phyloP scores from a whole-genome alignment of 306 rosid species.

The Prinsepia uniflora region DNA sequence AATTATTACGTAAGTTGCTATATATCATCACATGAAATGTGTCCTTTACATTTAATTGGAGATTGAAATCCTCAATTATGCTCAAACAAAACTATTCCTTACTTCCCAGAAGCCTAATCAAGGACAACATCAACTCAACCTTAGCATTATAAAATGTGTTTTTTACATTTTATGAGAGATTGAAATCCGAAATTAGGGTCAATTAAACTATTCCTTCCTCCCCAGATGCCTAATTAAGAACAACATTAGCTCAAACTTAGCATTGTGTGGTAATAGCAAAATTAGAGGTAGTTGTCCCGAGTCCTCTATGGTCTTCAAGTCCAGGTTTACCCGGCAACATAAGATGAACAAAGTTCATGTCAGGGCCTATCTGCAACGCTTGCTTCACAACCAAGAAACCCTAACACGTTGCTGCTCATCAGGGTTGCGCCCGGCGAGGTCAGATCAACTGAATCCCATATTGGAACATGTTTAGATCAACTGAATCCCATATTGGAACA shows the following conservation, averaged over 20 bases:
- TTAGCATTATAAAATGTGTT: not conserved
- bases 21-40: not conserved
- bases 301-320: conserved; percentile 55
- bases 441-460: conserved; percentile 57
- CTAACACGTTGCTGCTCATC: conserved; percentile 93
- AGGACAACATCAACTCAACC: too few relatives aligned
- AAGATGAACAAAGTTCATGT: conserved; percentile 72
- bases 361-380: conserved; percentile 56
- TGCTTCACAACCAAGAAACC: conserved; percentile 74
- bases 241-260: conserved; percentile 11
- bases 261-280: conserved; percentile 34
- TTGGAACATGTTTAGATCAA: too few relatives aligned
- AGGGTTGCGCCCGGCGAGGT: conserved; percentile 42
- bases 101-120: too few relatives aligned
- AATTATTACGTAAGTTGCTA: not conserved
- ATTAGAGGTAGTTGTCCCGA: conserved; percentile 44
- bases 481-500: rapidly evolving
- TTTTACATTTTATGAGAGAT: conserved; percentile 39
- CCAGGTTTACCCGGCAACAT: conserved; percentile 72
- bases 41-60: too few relatives aligned
- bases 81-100: too few relatives aligned
- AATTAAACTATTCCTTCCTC: conserved; percentile 31
- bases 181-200: conserved; percentile 59
- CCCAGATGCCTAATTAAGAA: conserved; percentile 41
- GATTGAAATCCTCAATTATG: too few relatives aligned